A percentile compares a stretch with the other conserved stretches of the same genome.
These are phyloP conservation scores for Cruciata laevipes DNA, from an alignment of 257 asterid species.

Conservation along the genomic window DNA sequence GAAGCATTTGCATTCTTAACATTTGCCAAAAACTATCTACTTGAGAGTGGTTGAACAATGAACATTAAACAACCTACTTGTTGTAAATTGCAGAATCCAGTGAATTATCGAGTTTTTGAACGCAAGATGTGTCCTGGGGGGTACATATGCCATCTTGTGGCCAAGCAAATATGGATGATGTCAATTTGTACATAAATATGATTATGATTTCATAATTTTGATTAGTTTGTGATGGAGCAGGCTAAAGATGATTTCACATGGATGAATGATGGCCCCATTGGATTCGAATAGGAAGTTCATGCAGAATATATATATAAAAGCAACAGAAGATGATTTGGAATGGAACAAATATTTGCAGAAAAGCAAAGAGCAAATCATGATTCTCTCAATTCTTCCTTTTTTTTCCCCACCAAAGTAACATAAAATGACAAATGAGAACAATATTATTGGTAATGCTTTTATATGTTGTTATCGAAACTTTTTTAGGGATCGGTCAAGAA, in stretches of 20 bases:
- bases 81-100: no score
- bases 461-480: background rate
- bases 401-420: constrained; percentile 7
- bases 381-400: constrained; percentile 16
- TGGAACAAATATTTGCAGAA: constrained; percentile 15
- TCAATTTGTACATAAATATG: no score
- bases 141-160: no score
- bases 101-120: no score
- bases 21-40: background rate
- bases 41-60: no score
- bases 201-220: no score
- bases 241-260: background rate
- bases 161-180: no score
- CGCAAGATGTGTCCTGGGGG: no score
- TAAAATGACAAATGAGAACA: constrained; percentile 8
- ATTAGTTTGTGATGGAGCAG: background rate
- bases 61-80: no score
- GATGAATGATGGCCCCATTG: constrained; percentile 10
- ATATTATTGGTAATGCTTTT: constrained; percentile 6
- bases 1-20: background rate
- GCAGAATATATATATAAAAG: constrained; percentile 12
- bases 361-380: constrained; percentile 10
- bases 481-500: constrained; percentile 6
- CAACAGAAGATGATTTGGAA: constrained; percentile 9
- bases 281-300: background rate